Conservation (phyloP, 306 rosid species). For the Aeschynomene evenia region DNA sequence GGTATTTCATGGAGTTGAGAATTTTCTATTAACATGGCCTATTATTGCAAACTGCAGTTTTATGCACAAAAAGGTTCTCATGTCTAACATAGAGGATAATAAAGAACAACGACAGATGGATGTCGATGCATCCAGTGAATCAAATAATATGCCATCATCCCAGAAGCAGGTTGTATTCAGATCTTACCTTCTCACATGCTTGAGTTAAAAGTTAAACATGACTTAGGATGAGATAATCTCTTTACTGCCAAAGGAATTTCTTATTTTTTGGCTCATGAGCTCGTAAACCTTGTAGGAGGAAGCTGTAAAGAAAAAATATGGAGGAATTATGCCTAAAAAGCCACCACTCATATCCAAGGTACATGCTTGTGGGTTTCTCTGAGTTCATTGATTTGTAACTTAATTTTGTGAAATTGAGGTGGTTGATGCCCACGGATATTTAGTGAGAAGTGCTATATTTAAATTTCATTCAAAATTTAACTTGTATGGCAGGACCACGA, state of each 20-base stretch:
- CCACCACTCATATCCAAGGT: slow-evolving; percentile 94
- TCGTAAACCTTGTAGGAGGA: slow-evolving; percentile 61
- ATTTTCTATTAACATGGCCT: slow-evolving; percentile 22
- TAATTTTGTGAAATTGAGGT: background rate
- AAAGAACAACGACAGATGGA: slow-evolving; percentile 58
- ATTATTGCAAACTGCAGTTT: slow-evolving; percentile 39
- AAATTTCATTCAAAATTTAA: slow-evolving; percentile 25
- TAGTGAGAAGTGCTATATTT: background rate
- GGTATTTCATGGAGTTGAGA: slow-evolving; percentile 5
- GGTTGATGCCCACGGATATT: background rate
- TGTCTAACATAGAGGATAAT: slow-evolving; percentile 57
- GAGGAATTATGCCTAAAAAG: slow-evolving; percentile 86
- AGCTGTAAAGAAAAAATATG: slow-evolving; percentile 81
- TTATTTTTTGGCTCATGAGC: slow-evolving; percentile 30
- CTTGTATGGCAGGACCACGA: slow-evolving; percentile 78
- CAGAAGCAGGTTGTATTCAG: slow-evolving; percentile 59
- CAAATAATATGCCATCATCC: slow-evolving; percentile 49
- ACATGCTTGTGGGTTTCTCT: slow-evolving; percentile 9
- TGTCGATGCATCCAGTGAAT: slow-evolving; percentile 38
- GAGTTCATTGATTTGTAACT: background rate
- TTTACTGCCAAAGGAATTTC: background rate
- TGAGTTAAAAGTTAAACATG: slow-evolving; percentile 1
- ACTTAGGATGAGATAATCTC: slow-evolving; percentile 4
- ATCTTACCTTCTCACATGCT: slow-evolving; percentile 14
- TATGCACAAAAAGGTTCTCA: slow-evolving; percentile 37